Evolutionary conservation across 805 yeast species (phyloP).

Genomic region (Saccharomyces mikatae): DNA sequence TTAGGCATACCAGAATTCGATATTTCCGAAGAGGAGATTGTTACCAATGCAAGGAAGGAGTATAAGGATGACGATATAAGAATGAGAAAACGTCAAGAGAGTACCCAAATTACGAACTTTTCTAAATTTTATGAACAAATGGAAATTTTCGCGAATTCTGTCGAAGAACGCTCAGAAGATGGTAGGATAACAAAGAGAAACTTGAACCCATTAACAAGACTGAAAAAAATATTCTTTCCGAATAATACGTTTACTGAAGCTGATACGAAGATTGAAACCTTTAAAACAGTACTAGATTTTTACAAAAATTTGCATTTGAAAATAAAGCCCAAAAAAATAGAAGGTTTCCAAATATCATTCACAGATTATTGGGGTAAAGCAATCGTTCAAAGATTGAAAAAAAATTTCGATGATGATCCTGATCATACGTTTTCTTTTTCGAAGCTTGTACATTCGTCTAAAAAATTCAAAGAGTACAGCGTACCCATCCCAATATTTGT

Average conservation of each 20-base stretch:
- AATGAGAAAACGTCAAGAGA: not conserved
- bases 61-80: not conserved
- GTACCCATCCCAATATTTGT: slow-evolving; percentile 45
- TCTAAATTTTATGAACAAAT: slow-evolving; percentile 15
- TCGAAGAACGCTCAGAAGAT: slow-evolving; percentile 4
- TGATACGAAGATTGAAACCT: slow-evolving; percentile 15
- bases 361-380: slow-evolving; percentile 70
- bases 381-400: slow-evolving; percentile 33
- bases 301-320: slow-evolving; percentile 48
- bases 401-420: slow-evolving; percentile 30
- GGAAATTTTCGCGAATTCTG: slow-evolving; percentile 10
- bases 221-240: slow-evolving; percentile 11
- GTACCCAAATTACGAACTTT: slow-evolving; percentile 5
- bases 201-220: slow-evolving; percentile 7
- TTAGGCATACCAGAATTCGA: slow-evolving; percentile 53
- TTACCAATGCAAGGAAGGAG: slow-evolving; percentile 4
- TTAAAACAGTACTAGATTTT: slow-evolving; percentile 33
- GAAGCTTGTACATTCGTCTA: slow-evolving; percentile 15
- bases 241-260: slow-evolving; percentile 8
- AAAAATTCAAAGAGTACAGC: slow-evolving; percentile 31
- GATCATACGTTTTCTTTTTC: slow-evolving; percentile 35
- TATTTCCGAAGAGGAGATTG: slow-evolving; percentile 21
- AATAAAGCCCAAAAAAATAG: slow-evolving; percentile 42
- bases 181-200: slow-evolving; percentile 8
- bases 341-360: slow-evolving; percentile 49